Conservation (phyloP, 2,329 filamentous ascomycete genomes). For the Hypoxylon sp. region DNA sequence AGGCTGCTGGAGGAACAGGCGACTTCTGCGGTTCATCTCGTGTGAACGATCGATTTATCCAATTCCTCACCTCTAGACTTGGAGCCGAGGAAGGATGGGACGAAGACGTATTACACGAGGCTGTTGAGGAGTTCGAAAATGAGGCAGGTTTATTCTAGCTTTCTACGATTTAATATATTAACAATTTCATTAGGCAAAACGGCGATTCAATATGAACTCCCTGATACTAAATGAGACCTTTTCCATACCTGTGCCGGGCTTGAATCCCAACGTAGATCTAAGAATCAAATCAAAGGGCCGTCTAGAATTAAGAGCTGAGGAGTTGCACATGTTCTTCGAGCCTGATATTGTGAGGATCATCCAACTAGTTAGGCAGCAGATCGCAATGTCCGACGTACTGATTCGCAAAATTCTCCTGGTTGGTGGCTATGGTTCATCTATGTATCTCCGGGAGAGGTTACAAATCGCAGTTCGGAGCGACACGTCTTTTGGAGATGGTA, state of each 20-base stretch:
- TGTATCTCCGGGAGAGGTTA: slow-evolving; percentile 61
- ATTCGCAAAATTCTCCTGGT: slow-evolving; percentile 64
- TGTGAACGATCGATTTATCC: slow-evolving; percentile 64
- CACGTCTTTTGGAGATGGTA: slow-evolving; percentile 51
- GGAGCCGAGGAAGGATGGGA: slow-evolving; percentile 61
- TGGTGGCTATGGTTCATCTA: slow-evolving; percentile 64
- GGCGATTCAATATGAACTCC: slow-evolving; percentile 53
- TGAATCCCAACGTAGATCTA: slow-evolving; percentile 56
- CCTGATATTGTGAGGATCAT: slow-evolving; percentile 62
- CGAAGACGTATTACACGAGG: slow-evolving; percentile 58
- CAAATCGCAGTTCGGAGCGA: slow-evolving; percentile 45
- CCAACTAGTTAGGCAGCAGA: slow-evolving; percentile 61
- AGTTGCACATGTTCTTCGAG: slow-evolving; percentile 61
- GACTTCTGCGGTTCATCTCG: slow-evolving; percentile 66
- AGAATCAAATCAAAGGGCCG: slow-evolving; percentile 56
- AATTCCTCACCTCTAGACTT: slow-evolving; percentile 61
- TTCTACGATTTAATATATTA: background rate
- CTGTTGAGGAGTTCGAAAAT: slow-evolving; percentile 62
- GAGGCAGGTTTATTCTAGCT: slow-evolving; percentile 46
- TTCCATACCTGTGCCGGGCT: slow-evolving; percentile 56
- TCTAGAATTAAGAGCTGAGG: slow-evolving; percentile 57
- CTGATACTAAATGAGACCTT: slow-evolving; percentile 57
- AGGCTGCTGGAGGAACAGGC: slow-evolving; percentile 65
- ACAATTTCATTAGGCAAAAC: slow-evolving; percentile 53
- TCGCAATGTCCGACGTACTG: slow-evolving; percentile 59